These are phyloP conservation scores for Murraya koenigii DNA, from an alignment of 345 rosid genomes.

Conservation along the genomic window DNA sequence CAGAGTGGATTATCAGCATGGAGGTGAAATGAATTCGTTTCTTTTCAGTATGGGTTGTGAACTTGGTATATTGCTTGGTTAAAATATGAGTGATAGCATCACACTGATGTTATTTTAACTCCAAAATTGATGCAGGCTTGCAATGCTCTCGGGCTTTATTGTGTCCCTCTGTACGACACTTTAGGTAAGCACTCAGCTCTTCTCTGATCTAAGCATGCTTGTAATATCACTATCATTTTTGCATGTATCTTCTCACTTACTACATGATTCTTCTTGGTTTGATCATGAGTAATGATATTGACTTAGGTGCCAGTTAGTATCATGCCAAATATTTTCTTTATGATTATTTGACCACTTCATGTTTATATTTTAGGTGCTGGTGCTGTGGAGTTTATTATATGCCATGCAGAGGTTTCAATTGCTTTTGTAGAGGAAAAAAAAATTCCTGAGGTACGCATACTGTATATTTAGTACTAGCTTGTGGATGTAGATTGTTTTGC, in stretches of 20 bases:
- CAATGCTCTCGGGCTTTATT: constrained; percentile 93
- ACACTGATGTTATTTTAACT: constrained; percentile 11
- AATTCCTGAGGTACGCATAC: constrained; percentile 64
- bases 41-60: not conserved
- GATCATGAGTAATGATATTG: not conserved
- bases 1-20: constrained; percentile 98
- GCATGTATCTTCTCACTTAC: not conserved
- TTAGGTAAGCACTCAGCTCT: constrained; percentile 53
- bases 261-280: not conserved
- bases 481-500: not conserved
- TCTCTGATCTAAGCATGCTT: not conserved
- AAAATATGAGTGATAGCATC: not conserved
- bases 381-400: constrained; percentile 82
- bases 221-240: not conserved
- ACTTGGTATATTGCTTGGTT: not conserved
- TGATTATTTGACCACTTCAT: constrained; percentile 12
- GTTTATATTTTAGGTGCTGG: constrained; percentile 64
- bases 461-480: not conserved
- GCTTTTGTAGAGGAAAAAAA: constrained; percentile 89
- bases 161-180: constrained; percentile 97
- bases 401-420: constrained; percentile 88
- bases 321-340: not conserved
- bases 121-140: constrained; percentile 69
- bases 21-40: constrained; percentile 47
- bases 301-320: not conserved